Conservation (phyloP, 2,329 filamentous ascomycete genomes). For the Mariannaea elegans region DNA sequence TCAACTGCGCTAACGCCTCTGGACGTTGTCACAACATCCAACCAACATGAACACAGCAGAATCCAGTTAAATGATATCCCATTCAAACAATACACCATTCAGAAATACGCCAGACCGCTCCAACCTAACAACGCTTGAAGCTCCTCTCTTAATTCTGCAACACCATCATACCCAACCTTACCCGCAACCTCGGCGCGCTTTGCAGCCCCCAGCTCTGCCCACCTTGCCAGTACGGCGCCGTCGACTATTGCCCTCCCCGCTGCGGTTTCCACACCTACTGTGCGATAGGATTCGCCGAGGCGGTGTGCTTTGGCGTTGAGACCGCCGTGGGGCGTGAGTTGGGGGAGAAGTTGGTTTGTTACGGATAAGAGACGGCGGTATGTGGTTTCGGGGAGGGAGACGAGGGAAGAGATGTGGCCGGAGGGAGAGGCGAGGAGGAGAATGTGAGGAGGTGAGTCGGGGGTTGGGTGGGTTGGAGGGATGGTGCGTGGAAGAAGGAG, state of each 20-base stretch:
- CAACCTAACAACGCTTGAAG: slow-evolving; percentile 71
- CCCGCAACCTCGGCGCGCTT: slow-evolving; percentile 77
- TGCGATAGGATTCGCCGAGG: slow-evolving; percentile 53
- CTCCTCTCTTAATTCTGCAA: slow-evolving; percentile 75
- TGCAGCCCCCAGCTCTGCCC: slow-evolving; percentile 78
- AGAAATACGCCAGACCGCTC: slow-evolving; percentile 68
- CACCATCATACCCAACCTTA: slow-evolving; percentile 72
- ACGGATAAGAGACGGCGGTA: slow-evolving; percentile 88
- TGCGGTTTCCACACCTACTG: slow-evolving; percentile 64
- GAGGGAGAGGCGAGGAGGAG: slow-evolving; percentile 79
- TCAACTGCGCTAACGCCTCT: neutral
- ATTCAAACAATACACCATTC: neutral
- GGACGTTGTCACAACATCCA: neutral
- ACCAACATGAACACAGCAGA: neutral
- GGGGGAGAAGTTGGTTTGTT: slow-evolving; percentile 79
- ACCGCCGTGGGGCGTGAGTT: slow-evolving; percentile 78
- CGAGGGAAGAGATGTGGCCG: slow-evolving; percentile 80
- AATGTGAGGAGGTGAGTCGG: slow-evolving; percentile 47
- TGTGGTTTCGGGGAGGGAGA: slow-evolving; percentile 78
- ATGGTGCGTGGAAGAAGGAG: slow-evolving; percentile 77
- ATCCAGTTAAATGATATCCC: neutral
- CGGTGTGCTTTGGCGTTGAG: slow-evolving; percentile 87
- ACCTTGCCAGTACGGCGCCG: slow-evolving; percentile 77
- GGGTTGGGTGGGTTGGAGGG: slow-evolving; percentile 48
- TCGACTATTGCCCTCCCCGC: slow-evolving; percentile 78